These are phyloP conservation scores for Desmodesmus armatus DNA, from an alignment of 139 green algal species.

Conservation along the genomic window DNA sequence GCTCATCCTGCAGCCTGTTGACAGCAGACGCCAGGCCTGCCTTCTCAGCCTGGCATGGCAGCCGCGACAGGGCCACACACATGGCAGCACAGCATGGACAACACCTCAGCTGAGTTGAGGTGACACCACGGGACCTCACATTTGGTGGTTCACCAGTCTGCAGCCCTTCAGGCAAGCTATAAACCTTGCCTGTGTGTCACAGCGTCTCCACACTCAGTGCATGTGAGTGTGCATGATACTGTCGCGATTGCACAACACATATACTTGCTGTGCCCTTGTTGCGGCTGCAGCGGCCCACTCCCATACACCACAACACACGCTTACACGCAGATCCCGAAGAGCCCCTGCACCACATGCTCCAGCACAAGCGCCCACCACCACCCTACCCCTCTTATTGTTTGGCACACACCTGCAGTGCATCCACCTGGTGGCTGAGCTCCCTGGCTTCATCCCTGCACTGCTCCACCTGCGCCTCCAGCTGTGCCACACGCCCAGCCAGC, in stretches of 20 bases:
- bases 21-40: background rate
- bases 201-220: no score
- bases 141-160: no score
- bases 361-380: no score
- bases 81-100: no score
- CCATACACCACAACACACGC: background rate
- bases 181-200: no score
- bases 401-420: constrained; percentile 13
- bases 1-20: background rate
- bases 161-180: background rate
- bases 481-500: background rate
- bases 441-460: constrained; percentile 7
- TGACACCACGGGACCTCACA: no score
- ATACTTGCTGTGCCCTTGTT: no score
- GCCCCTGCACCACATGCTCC: no score
- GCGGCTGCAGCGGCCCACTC: background rate
- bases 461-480: constrained; percentile 19
- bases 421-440: constrained; percentile 6
- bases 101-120: no score
- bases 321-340: background rate
- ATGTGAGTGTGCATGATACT: no score
- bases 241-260: no score
- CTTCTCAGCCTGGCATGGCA: constrained; percentile 30
- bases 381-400: no score
- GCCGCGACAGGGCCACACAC: background rate